These are phyloP conservation scores for Malassezia furfur DNA, from an alignment of 1,284 basidiomycete genomes.

Conservation along the genomic window DNA sequence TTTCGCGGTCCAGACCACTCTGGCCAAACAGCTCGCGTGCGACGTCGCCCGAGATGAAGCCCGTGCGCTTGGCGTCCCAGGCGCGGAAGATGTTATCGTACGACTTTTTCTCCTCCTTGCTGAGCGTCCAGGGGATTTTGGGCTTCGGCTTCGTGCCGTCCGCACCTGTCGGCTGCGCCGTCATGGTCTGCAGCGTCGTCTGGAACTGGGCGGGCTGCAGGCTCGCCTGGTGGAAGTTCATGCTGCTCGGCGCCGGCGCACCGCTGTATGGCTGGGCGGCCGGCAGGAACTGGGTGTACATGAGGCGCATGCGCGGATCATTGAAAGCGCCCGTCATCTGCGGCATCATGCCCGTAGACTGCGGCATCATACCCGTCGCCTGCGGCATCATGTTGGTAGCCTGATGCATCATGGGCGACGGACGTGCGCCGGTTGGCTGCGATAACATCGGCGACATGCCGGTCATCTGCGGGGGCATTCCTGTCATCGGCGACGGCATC, in stretches of 20 bases:
- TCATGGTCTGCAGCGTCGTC: conserved; percentile 36
- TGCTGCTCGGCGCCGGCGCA: conserved; percentile 36
- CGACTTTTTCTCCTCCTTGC: conserved; percentile 85
- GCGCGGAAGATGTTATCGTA: conserved; percentile 94
- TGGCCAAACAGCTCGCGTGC: conserved; percentile 91
- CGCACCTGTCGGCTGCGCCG: conserved; percentile 61
- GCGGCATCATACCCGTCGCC: conserved; percentile 18
- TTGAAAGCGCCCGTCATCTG: conserved; percentile 46
- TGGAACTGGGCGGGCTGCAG: conserved; percentile 46
- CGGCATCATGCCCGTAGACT: conserved; percentile 32
- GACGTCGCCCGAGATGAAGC: conserved; percentile 77
- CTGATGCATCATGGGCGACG: conserved; percentile 17
- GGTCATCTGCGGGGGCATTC: conserved; percentile 16
- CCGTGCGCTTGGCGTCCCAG: conserved; percentile 75
- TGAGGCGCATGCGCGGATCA: conserved; percentile 45
- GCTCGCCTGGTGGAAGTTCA: conserved; percentile 44
- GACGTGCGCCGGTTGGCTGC: conserved; percentile 22
- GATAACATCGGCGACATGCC: conserved; percentile 19
- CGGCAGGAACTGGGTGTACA: conserved; percentile 47
- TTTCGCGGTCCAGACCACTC: conserved; percentile 76
- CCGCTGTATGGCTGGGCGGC: conserved; percentile 43
- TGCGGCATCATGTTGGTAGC: conserved; percentile 21
- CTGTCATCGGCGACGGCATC: conserved; percentile 18
- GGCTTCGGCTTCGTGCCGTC: conserved; percentile 52
- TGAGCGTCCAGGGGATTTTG: conserved; percentile 77